phyloP scores from a whole-genome alignment of 164 flowering plant species.

The Euptelea pleiosperma region DNA sequence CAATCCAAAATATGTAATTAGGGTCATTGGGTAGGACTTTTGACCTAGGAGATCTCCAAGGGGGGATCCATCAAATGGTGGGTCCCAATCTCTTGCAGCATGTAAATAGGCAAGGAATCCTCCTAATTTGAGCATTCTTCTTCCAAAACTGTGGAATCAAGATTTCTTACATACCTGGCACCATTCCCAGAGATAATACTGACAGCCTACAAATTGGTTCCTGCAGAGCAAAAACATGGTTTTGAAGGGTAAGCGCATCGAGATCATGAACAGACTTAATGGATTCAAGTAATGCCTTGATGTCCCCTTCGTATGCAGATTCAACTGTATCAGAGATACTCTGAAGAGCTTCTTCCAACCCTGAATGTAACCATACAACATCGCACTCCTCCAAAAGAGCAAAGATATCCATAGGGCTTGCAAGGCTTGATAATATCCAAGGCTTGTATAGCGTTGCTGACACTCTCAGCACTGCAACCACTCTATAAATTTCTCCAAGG shows the following conservation, averaged over 20 bases:
- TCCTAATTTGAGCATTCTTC: not conserved
- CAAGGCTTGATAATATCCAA: slow-evolving; percentile 49
- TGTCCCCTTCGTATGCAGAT: slow-evolving; percentile 25
- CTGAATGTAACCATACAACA: slow-evolving; percentile 61
- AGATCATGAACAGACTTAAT: slow-evolving; percentile 42
- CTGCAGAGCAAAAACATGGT: slow-evolving; percentile 25
- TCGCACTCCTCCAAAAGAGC: slow-evolving; percentile 53
- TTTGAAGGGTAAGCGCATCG: slow-evolving; percentile 40
- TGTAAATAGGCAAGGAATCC: not conserved
- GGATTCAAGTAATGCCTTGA: slow-evolving; percentile 43
- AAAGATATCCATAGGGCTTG: slow-evolving; percentile 25
- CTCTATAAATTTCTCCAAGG: slow-evolving; percentile 81
- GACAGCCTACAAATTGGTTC: slow-evolving; percentile 55
- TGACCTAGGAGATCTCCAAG: too few relatives aligned
- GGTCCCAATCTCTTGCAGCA: not conserved
- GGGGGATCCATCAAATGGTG: not conserved
- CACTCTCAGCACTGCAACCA: slow-evolving; percentile 48
- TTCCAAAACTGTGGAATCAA: slow-evolving; percentile 1
- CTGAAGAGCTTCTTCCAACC: slow-evolving; percentile 62
- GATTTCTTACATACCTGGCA: slow-evolving; percentile 51
- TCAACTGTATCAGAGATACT: slow-evolving; percentile 25
- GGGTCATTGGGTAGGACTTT: not conserved
- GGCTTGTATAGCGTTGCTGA: slow-evolving; percentile 66
- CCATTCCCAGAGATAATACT: slow-evolving; percentile 30
- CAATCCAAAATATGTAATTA: not conserved